Evolutionary conservation across 768 basidiomycete species (phyloP), one percentile per base, ranked within the genome.

Genomic region (Serendipita sp.): DNA sequence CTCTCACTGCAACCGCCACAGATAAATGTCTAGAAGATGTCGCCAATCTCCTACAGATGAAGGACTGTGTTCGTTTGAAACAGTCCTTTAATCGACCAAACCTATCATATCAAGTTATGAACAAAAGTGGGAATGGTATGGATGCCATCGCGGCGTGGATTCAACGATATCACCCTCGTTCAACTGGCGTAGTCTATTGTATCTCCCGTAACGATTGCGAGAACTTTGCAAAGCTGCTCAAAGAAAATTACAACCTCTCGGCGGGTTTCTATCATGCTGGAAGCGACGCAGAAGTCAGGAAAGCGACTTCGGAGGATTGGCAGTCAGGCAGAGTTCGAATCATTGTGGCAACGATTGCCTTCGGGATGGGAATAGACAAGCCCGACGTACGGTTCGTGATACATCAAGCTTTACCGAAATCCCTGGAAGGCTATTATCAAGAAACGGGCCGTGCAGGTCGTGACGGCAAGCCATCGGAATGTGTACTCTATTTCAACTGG

Each of bases 381-480:
- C 51, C 73, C 45, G 75, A 75, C 62, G 92, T 95, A 4, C 88
- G 92, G 67, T 95, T 85, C 70, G 95, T 99, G 38, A 89, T 98
- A 63, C 95, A 98, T 70, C 80, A 86, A 66, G 82, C 84, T 63
- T 71, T 96, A 68, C 91, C 95, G 1, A 85, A 84, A 68, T 85
- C 86, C 18, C 73, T 99, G 70, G 91, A 93, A 66, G 89, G 88
- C 81, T 89, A 89, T 70, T 93, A 92, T 70, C 92, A 98, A 76
- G 96, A 99, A 76, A 98, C 95, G 0, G 96, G 96, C 3, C 84
- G 96, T 65, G 96, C 94, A 16, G 96, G 96, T 3, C 83, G 96
- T 66, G 96, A 99, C 71, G 91, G 91, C 3, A 73, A 80, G 68
- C 80, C 83, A 1, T 86, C 96, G 0, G 84, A 88, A 62, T 99